These are phyloP conservation scores for Aspergillus ochraceoroseus DNA, from an alignment of 2,329 filamentous ascomycete genomes.

Conservation along the genomic window DNA sequence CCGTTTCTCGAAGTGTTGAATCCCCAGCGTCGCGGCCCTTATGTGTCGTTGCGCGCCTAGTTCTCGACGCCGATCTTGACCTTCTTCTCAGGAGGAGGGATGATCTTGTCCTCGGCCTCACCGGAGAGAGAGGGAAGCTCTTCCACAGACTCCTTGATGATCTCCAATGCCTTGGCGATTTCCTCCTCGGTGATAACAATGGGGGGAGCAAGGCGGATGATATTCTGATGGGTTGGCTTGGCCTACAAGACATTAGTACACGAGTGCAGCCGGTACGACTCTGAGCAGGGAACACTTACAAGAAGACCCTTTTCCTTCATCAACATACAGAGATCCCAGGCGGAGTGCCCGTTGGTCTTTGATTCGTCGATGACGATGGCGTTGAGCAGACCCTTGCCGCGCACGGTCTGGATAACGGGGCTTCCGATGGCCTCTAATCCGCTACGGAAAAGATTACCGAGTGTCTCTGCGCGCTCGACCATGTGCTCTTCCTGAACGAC, in stretches of 20 bases:
- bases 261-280: not conserved
- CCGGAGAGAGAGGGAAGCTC: constrained; percentile 70
- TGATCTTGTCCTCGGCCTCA: constrained; percentile 51
- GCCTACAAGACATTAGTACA: constrained; percentile 54
- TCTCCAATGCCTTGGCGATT: constrained; percentile 68
- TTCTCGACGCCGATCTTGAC: constrained; percentile 58
- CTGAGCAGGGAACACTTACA: constrained; percentile 56
- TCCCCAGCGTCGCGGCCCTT: not conserved
- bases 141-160: constrained; percentile 74
- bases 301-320: constrained; percentile 92
- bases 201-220: constrained; percentile 95
- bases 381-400: constrained; percentile 91
- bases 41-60: constrained; percentile 29
- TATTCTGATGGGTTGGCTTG: constrained; percentile 97
- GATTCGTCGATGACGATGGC: constrained; percentile 93
- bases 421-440: constrained; percentile 69
- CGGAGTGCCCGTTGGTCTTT: constrained; percentile 75
- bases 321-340: constrained; percentile 94
- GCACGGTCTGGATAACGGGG: constrained; percentile 73
- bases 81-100: constrained; percentile 57
- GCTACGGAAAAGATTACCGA: constrained; percentile 79
- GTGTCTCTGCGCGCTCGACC: constrained; percentile 70
- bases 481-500: constrained; percentile 88
- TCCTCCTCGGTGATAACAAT: constrained; percentile 88
- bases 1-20: not conserved